Evolutionary conservation across 352 stramenopile genomes (phyloP).

Genomic region (Globisporangium acanthophoron): DNA sequence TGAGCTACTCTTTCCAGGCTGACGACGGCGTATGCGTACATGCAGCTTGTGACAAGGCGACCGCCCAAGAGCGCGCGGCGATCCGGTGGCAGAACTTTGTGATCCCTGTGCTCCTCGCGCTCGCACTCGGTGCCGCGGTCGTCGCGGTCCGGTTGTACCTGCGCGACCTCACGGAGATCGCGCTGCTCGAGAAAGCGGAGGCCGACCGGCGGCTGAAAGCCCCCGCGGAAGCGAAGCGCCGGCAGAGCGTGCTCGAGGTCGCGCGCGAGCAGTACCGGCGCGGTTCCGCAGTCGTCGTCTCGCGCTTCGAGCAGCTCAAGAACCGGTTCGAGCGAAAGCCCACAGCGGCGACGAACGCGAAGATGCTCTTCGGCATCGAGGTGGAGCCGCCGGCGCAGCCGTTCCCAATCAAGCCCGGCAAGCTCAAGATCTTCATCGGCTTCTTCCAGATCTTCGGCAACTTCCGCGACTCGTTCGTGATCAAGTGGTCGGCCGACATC

Average conservation of each 20-base stretch:
- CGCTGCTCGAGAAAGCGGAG: slow-evolving; percentile 52
- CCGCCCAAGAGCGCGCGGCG: slow-evolving; percentile 36
- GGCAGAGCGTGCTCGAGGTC: slow-evolving; percentile 17
- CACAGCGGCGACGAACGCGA: slow-evolving; percentile 24
- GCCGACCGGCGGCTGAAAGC: slow-evolving; percentile 44
- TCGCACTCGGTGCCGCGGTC: slow-evolving; percentile 29
- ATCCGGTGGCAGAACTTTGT: slow-evolving; percentile 74
- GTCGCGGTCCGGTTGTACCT: slow-evolving; percentile 42
- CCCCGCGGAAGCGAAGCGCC: slow-evolving; percentile 9
- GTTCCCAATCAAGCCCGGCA: slow-evolving; percentile 59
- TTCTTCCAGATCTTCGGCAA: slow-evolving; percentile 85
- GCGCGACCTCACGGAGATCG: slow-evolving; percentile 55
- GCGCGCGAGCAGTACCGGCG: slow-evolving; percentile 21
- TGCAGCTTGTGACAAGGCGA: slow-evolving; percentile 48
- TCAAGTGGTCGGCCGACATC: slow-evolving; percentile 56
- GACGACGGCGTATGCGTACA: not conserved
- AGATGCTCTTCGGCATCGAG: slow-evolving; percentile 55
- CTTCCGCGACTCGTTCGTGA: slow-evolving; percentile 56
- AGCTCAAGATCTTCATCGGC: slow-evolving; percentile 77
- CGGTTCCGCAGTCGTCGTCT: slow-evolving; percentile 16
- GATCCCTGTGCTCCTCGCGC: slow-evolving; percentile 43
- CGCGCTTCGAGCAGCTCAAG: slow-evolving; percentile 26
- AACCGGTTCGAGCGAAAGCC: slow-evolving; percentile 18
- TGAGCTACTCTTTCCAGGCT: not conserved
- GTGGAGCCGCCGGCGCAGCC: slow-evolving; percentile 27